phyloP scores from a whole-genome alignment of 2,329 filamentous ascomycete species.

The Microdochium paspali region DNA sequence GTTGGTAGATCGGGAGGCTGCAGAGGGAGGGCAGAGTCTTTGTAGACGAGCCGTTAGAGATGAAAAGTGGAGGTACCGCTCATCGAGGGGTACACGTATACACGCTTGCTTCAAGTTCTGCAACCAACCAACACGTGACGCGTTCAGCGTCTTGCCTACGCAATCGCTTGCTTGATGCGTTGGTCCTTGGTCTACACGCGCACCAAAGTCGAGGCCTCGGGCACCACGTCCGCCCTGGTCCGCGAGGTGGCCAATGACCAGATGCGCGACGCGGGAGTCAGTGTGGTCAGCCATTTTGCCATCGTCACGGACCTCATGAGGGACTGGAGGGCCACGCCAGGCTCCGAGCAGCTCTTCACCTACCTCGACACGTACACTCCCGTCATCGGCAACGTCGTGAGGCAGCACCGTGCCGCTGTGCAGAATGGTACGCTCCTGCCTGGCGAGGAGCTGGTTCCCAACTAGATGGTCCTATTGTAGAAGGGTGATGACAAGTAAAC shows the following conservation, averaged over 20 bases:
- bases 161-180: too few relatives aligned
- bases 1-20: too few relatives aligned
- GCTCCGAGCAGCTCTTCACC: slow-evolving; percentile 47
- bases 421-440: slow-evolving; percentile 47
- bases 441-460: slow-evolving; percentile 32
- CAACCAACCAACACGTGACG: too few relatives aligned
- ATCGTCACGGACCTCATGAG: slow-evolving; percentile 62
- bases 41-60: too few relatives aligned
- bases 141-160: too few relatives aligned
- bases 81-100: too few relatives aligned
- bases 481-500: too few relatives aligned
- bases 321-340: slow-evolving; percentile 52
- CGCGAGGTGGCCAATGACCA: slow-evolving; percentile 56
- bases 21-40: too few relatives aligned
- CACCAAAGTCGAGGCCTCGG: slow-evolving; percentile 63
- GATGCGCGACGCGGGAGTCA: slow-evolving; percentile 58
- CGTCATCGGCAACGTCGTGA: slow-evolving; percentile 53
- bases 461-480: background rate
- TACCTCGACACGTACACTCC: slow-evolving; percentile 57
- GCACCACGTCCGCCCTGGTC: slow-evolving; percentile 52
- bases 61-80: too few relatives aligned
- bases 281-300: slow-evolving; percentile 51
- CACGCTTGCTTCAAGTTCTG: too few relatives aligned
- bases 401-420: slow-evolving; percentile 51
- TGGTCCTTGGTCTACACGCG: too few relatives aligned